Evolutionary conservation across 1,284 basidiomycete species (phyloP), one percentile per base, ranked within the genome.

Genomic region (Cystobasidiaceae sp.): DNA sequence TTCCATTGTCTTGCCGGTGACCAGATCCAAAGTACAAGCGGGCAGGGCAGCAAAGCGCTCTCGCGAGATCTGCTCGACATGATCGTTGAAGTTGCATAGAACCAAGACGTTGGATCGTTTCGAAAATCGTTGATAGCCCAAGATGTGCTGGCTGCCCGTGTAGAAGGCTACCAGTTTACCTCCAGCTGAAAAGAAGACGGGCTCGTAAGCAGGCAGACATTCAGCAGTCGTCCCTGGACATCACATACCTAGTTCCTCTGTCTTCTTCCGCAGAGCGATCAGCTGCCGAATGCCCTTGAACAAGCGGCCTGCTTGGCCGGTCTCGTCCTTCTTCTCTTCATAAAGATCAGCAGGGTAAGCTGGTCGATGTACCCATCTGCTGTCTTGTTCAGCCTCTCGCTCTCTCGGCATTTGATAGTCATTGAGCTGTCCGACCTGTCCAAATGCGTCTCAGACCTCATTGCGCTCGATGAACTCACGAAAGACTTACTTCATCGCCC

Each of bases 331-430:
- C 17, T 55, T 39, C 54, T 70, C 48, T 17, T 55, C 61, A 33
- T 68, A 67, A 15, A 54, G 34, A 8, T 44, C n/a, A 3, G 37
- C 30, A 34, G 67, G 67, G 39, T 67, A 70, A 3, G 63, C 49
- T 2, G 69, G 65, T 48, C 69, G 46, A 44, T 70, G 66, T 3
- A 68, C 64, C 69, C 69, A 70, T 32, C 69, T 45, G 34, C 58
- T 64, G 57, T 70, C 69, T 27, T 59, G 4, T 9, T 37, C 46
- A 19, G 46, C 46, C n/a, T 23, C 30, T 28, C 27, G 32, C 49
- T 59, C 58, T 49, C 48, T 34, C 54, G 68, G 68, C 46, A 60
- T 65, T 11, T 30, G 27, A 32, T 70, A 70, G 34, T 68, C 67
- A 43, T 70, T 70, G 9, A 68, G 52, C 41, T 68, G 64, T 1